A percentile compares a stretch with the other conserved stretches of the same genome.
Evolutionary conservation across 2,329 filamentous ascomycete species (phyloP).

Genomic region (Colletotrichum kahawae): DNA sequence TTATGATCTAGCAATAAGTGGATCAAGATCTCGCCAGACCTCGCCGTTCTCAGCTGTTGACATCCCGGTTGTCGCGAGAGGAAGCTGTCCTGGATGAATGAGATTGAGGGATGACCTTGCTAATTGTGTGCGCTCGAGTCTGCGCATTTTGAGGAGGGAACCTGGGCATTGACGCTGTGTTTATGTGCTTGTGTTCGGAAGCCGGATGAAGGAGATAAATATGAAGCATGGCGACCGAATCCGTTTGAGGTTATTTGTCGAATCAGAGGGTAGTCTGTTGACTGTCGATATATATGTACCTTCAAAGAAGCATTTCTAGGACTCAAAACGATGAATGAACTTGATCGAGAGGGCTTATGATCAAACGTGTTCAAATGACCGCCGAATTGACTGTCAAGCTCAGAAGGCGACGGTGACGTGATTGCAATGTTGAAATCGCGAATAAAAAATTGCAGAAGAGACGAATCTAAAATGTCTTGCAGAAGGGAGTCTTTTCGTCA

Average conservation of each 20-base stretch:
- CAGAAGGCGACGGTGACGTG: not conserved
- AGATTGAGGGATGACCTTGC: not conserved
- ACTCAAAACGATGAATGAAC: not conserved
- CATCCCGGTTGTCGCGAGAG: not conserved
- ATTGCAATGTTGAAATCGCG: not conserved
- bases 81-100: not conserved
- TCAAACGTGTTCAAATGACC: not conserved
- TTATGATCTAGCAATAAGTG: not conserved
- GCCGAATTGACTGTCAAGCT: not conserved
- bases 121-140: not conserved
- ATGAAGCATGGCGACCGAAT: not conserved
- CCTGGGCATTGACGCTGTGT: not conserved
- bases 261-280: accelerated
- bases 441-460: not conserved
- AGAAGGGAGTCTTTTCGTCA: slow-evolving; percentile 1
- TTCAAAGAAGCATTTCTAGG: not conserved
- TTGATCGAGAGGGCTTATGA: not conserved
- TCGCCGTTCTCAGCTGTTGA: not conserved
- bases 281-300: not conserved
- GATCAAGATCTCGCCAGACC: not conserved
- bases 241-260: not conserved
- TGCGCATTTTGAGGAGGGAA: not conserved
- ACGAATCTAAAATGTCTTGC: not conserved
- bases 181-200: not conserved
- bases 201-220: not conserved